A percentile compares a stretch with the other conserved stretches of the same genome.
Conservation (phyloP, 345 rosid genomes). For the Excoecaria agallocha region DNA sequence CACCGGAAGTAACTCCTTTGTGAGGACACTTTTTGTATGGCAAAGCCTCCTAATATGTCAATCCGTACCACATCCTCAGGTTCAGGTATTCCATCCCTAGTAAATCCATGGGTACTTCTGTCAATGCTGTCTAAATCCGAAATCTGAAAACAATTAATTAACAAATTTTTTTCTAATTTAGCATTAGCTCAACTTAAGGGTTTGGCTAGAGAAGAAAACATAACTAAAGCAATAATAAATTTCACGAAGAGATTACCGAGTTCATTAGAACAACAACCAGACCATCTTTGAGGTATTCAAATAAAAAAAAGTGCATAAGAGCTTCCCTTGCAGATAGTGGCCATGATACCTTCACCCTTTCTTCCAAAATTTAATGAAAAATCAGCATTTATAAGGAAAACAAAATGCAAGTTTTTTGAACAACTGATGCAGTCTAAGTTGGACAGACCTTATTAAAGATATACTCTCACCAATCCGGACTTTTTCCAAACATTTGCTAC, state of each 20-base stretch:
- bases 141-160: constrained; percentile 45
- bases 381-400: constrained; percentile 29
- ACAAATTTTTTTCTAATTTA: not conserved
- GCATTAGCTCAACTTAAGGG: not conserved
- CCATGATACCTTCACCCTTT: constrained; percentile 96
- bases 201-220: constrained; percentile 11
- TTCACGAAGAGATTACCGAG: constrained; percentile 51
- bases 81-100: constrained; percentile 54
- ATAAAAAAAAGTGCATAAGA: constrained; percentile 57
- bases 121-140: constrained; percentile 58
- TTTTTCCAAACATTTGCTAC: constrained; percentile 56
- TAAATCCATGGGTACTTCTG: constrained; percentile 48
- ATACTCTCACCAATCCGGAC: constrained; percentile 62
- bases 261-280: constrained; percentile 55
- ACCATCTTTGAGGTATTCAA: constrained; percentile 73
- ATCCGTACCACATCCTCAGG: constrained; percentile 67
- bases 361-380: constrained; percentile 46
- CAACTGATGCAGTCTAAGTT: constrained; percentile 10
- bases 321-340: constrained; percentile 85
- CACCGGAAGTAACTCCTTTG: constrained; percentile 84
- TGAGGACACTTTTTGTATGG: constrained; percentile 74
- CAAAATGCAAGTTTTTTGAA: constrained; percentile 8
- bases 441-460: constrained; percentile 71
- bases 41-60: constrained; percentile 82
- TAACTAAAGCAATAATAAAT: constrained; percentile 11